Evolutionary conservation across 2,329 filamentous ascomycete species (phyloP), one percentile per base, ranked within the genome.

Genomic region (Aspergillus sojae): DNA sequence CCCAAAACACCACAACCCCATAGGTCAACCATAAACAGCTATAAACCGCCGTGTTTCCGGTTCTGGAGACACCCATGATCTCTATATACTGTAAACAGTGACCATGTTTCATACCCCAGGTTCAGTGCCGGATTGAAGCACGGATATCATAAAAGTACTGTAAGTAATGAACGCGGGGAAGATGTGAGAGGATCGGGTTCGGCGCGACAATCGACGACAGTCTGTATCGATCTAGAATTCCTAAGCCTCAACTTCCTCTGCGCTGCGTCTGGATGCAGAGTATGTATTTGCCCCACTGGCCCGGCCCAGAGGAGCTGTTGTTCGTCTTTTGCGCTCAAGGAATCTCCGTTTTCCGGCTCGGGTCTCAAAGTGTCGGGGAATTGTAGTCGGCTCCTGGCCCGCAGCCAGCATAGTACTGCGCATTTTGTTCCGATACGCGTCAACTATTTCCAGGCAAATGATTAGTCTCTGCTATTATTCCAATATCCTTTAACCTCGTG

Each of bases 401-500:
- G 89, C 86, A 26, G 86, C 88, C 72, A 96, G 87, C 81, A 96
- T 94, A 61, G 90, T 91, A 69, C 86, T 89, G 67, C 91, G 88
- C 77, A 94, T 95, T 83, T 96, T 97, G 77, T 93, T 94, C 65
- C 94, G 91, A 78, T 97, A 97, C 65, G 91, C 93, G 78, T 98
- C 94, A 78, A 98, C 93, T 96, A 70, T 62, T 53, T 28, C 19
- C n/a, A 43, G 62, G 28, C 65, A 62, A 43, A 41, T 14, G 26
- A 54, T 65, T 64, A 67, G 62, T 5, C n/a, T 57, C 43, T 32
- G 43, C 32, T 28, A 26, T 48, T 63, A 61, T 68, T 62, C 36
- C 48, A 57, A 36, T 55, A 60, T 55, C 59, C 56, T 52, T 48
- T 60, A n/a, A 19, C 52, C 46, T 39, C 62, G 57, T 57, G 52